Base-by-base conservation (phyloP, 2,329 filamentous ascomycete species). In the Scopulariopsis brevicaulis region DNA sequence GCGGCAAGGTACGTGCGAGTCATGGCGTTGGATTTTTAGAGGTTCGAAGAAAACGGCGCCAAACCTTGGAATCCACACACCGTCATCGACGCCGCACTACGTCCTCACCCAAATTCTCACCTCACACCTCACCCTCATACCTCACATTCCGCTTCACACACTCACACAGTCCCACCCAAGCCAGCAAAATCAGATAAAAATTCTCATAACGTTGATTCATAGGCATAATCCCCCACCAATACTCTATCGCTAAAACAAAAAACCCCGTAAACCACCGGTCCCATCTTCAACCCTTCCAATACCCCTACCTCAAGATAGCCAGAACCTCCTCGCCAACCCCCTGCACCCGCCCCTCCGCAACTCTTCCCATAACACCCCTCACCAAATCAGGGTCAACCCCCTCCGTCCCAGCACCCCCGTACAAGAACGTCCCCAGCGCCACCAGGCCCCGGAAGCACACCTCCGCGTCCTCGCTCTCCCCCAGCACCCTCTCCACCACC, bases 371-470 rank as follows among this genome's bases (percentile, higher is more conserved):
- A 3, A 34, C 56, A 6, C 34, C 22, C 51, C 35, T 40, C 32
- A 58, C 51, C n/a, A 43, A n/a, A 10, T 14, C 56, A 48, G 24
- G 24, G 22, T 58, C 50, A 4, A 58, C 37, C 40, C 35, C 43
- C 37, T 53, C 56, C 48, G 14, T 18, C 10, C 28, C 35, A 3
- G 35, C 48, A 25, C 48, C 35, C 6, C 84, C 77, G 15, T 56
- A 56, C 55, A 88, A 90, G 69, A 60, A 68, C 1, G 92, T 99
- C 0, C 94, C 95, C 0, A 93, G 72, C 0, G 89, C 90, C 7
- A 96, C 89, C 6, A 97, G 77, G 0, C 84, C 83, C 24, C 94
- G 84, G 68, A 92, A 97, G 3, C 94, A 73, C 0, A 90, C 89
- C 68, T 97, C 94, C 0, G 85, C 82, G 64, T 97, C 92, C 2